A percentile compares a stretch with the other conserved stretches of the same genome.
Conservation (phyloP, 306 rosid species). For the Medicago lupulina region DNA sequence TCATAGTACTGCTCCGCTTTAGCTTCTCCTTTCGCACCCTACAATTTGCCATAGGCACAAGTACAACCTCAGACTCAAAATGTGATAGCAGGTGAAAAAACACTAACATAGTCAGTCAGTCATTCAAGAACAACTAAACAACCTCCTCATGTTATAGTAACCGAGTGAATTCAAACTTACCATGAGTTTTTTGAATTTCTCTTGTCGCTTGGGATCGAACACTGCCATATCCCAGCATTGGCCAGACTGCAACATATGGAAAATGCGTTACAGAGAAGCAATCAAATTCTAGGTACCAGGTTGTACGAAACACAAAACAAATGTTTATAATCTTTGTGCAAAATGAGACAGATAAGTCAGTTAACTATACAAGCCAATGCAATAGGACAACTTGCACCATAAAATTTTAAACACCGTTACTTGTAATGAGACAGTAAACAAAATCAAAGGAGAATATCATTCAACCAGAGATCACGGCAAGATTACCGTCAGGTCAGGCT, state of each 20-base stretch:
- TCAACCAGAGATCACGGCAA: slow-evolving; percentile 7
- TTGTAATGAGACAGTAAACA: neutral
- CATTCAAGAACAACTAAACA: slow-evolving; percentile 52
- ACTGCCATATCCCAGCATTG: slow-evolving; percentile 81
- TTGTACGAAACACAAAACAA: slow-evolving; percentile 21
- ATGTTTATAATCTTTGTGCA: slow-evolving; percentile 16
- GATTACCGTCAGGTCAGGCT: neutral
- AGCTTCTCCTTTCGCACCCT: slow-evolving; percentile 90
- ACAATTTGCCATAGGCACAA: slow-evolving; percentile 99
- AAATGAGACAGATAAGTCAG: slow-evolving; percentile 10
- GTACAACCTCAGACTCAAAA: slow-evolving; percentile 99
- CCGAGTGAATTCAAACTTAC: slow-evolving; percentile 52
- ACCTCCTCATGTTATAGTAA: slow-evolving; percentile 22
- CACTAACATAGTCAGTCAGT: slow-evolving; percentile 46
- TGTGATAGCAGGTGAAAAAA: slow-evolving; percentile 85
- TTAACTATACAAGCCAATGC: slow-evolving; percentile 12
- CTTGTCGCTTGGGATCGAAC: slow-evolving; percentile 92
- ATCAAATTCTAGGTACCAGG: slow-evolving; percentile 38
- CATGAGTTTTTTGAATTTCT: slow-evolving; percentile 98
- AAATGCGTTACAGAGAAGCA: slow-evolving; percentile 37
- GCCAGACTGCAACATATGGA: slow-evolving; percentile 63
- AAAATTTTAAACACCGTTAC: neutral
- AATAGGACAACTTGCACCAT: neutral
- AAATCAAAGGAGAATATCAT: neutral
- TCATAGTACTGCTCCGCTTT: slow-evolving; percentile 61